These are phyloP conservation scores for Plantago lanceolata DNA, from an alignment of 305 asterid species.

Conservation along the genomic window DNA sequence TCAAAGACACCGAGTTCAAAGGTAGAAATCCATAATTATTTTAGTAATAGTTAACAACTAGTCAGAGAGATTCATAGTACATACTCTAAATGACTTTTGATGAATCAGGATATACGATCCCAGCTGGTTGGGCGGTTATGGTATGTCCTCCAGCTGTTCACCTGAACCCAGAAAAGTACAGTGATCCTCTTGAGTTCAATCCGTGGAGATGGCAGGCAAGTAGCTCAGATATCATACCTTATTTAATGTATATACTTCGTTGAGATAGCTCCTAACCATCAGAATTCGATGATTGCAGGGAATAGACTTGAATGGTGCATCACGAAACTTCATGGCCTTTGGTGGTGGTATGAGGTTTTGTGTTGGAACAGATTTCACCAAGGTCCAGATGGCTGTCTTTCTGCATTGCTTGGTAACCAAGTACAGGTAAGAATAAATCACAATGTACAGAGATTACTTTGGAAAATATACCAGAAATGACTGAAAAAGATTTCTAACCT, in stretches of 20 bases:
- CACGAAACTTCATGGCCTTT: constrained; percentile 89
- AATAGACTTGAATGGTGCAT: constrained; percentile 54
- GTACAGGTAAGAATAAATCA: constrained; percentile 55
- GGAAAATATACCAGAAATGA: not conserved
- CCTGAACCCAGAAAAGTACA: constrained; percentile 59
- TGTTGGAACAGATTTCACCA: constrained; percentile 85
- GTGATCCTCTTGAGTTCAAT: constrained; percentile 68
- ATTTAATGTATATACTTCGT: constrained; percentile 5
- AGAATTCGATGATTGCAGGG: constrained; percentile 42
- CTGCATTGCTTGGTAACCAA: constrained; percentile 73
- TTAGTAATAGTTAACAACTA: not conserved
- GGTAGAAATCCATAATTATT: constrained; percentile 36
- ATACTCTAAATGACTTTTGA: constrained; percentile 15
- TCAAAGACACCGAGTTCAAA: constrained; percentile 54
- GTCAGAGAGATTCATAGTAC: constrained; percentile 16
- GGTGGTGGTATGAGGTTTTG: constrained; percentile 94
- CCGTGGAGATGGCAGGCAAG: constrained; percentile 97
- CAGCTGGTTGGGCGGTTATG: constrained; percentile 91
- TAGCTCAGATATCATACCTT: constrained; percentile 14
- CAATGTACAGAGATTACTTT: not conserved
- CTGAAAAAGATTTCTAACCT: constrained; percentile 29
- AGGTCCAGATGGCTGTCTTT: constrained; percentile 82
- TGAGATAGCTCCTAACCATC: constrained; percentile 4
- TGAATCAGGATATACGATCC: constrained; percentile 69
- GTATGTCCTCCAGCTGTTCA: constrained; percentile 95